phyloP scores from a whole-genome alignment of 306 rosid species.

The Vigna angularis region DNA sequence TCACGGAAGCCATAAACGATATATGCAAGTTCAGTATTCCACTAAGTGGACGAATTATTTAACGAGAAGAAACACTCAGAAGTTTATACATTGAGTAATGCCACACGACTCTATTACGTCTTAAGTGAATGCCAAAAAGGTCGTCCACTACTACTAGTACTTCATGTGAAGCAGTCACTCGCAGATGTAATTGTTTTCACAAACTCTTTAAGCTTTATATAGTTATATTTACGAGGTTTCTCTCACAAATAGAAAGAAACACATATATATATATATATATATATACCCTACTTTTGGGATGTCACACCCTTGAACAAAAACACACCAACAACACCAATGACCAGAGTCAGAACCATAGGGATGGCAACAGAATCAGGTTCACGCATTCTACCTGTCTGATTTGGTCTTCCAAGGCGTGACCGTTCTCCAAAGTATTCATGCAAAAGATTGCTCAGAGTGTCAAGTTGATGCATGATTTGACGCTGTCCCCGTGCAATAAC shows the following conservation, averaged over 20 bases:
- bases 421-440: conserved; percentile 72
- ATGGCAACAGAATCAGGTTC: conserved; percentile 55
- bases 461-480: conserved; percentile 85
- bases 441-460: conserved; percentile 78
- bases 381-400: conserved; percentile 50
- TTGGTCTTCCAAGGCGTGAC: conserved; percentile 58
- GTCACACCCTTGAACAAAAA: conserved; percentile 63
- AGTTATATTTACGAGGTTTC: conserved; percentile 23
- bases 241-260: neutral
- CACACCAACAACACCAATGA: conserved; percentile 73
- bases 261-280: neutral
- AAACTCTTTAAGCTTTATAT: neutral
- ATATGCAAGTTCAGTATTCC: neutral
- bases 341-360: conserved; percentile 71
- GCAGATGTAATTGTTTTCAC: neutral
- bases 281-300: conserved; percentile 55
- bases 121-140: neutral
- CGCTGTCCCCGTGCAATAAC: conserved; percentile 78
- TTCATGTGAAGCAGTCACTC: conserved; percentile 7
- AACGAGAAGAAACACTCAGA: conserved; percentile 3
- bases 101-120: neutral
- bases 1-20: neutral
- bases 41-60: conserved; percentile 17
- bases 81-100: neutral
- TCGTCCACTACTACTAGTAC: neutral